phyloP scores from a whole-genome alignment of 2,329 filamentous ascomycete species.

The Claviceps fusiformis region DNA sequence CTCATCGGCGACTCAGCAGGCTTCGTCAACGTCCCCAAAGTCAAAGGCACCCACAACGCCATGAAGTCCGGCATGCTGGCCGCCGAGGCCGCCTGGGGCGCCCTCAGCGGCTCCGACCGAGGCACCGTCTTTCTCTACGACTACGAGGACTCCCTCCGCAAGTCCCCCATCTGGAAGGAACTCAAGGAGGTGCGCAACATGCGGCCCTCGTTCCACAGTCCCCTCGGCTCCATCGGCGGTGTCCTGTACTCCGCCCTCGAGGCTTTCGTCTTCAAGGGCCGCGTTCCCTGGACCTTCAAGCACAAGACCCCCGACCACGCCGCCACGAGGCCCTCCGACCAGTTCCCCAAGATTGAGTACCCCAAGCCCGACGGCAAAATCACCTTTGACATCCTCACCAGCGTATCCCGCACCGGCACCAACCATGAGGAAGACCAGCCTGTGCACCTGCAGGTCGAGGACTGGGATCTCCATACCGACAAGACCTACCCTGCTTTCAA shows the following conservation, averaged over 20 bases:
- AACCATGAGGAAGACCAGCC: slow-evolving; percentile 99
- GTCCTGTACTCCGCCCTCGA: slow-evolving; percentile 88
- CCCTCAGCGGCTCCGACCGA: slow-evolving; percentile 43
- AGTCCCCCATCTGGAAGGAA: slow-evolving; percentile 85
- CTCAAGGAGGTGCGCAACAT: slow-evolving; percentile 94
- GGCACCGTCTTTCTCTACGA: slow-evolving; percentile 83
- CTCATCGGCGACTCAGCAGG: slow-evolving; percentile 93
- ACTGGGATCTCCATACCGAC: slow-evolving; percentile 83
- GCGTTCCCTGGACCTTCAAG: slow-evolving; percentile 80
- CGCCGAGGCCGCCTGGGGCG: slow-evolving; percentile 76
- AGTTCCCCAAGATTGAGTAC: slow-evolving; percentile 84
- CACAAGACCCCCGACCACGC: slow-evolving; percentile 68
- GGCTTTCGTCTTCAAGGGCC: slow-evolving; percentile 74
- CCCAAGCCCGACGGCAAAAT: slow-evolving; percentile 93
- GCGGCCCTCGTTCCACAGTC: slow-evolving; percentile 82
- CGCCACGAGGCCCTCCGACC: slow-evolving; percentile 65
- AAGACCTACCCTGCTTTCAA: slow-evolving; percentile 77
- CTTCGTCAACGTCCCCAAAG: slow-evolving; percentile 94
- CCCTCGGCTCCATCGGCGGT: slow-evolving; percentile 79
- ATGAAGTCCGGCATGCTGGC: slow-evolving; percentile 97
- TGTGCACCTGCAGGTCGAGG: slow-evolving; percentile 84
- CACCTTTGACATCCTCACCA: slow-evolving; percentile 91
- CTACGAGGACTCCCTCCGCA: slow-evolving; percentile 80
- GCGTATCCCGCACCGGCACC: slow-evolving; percentile 86
- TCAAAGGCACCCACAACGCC: slow-evolving; percentile 95